Base-by-base conservation (phyloP, 805 yeast species). In the Debaryomyces castellii region DNA sequence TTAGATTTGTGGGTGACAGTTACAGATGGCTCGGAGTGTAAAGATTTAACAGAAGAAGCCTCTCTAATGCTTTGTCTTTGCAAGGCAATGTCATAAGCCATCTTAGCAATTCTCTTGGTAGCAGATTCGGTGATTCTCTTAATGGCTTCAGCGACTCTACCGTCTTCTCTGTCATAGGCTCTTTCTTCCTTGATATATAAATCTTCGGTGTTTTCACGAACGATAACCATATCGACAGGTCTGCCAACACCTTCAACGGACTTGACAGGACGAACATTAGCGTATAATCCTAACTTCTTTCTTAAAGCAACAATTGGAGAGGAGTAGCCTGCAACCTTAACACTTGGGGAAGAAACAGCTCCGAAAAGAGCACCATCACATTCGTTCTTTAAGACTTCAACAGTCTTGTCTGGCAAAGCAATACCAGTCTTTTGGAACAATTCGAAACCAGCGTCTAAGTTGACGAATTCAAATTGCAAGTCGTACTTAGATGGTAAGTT, bases 301-400 rank as follows among this genome's bases (percentile, higher is more conserved):
- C 99, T 86, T 62, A 94, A 78, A n/a, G 98, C 98, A 45, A 94
- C 99, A 67, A 94, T 92, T 57, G 99, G 99, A 24, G 98, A 92
- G 16, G 97, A 91, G 75, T 94, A 94, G 43, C 99, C 99, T 39
- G 80, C 94, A 39, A 94, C 98, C 71, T 90, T 90, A 58, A 85
- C 82, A 38, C 96, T 78, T 54, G 99, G 99, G 16, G 97, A 90
- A 40, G 90, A 89, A 45, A 94, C 99, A 46, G 99, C 96, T 57
- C 99, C 99, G 60, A 94, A 94, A 45, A 94, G 77, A 16, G 98
- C 99, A 74, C 97, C 98, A 60, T 94, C 96, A 71, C 99, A 94
- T 54, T 86, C 84, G 25, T 76, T 72, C 62, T 84, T 78, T 66
- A 94, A 82, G 9, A 81, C 73, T 32, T 82, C 81, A 25, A 94